Percentiles rank a stretch among this genome's conserved stretches.
Conservation (phyloP, 768 basidiomycete genomes). For the Lactarius quietus region DNA sequence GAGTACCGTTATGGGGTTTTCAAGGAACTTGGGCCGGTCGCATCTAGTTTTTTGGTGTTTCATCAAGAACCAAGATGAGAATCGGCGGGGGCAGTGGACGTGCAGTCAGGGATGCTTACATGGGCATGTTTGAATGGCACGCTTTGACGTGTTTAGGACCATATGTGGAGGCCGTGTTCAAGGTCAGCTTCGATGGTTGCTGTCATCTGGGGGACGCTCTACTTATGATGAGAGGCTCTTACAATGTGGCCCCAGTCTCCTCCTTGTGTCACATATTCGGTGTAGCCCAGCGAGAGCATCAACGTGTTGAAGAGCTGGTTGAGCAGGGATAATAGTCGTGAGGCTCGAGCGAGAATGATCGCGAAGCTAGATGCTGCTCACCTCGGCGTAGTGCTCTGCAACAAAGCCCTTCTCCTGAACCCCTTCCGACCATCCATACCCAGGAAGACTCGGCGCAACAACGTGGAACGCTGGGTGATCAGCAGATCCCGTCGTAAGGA, state of each 20-base stretch:
- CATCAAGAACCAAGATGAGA: not conserved
- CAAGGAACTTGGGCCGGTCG: slow-evolving; percentile 27
- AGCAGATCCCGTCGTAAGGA: slow-evolving; percentile 23
- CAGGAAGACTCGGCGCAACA: slow-evolving; percentile 30
- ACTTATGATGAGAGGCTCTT: not conserved
- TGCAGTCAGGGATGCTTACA: slow-evolving; percentile 23
- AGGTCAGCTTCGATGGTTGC: not conserved
- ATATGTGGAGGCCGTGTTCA: not conserved
- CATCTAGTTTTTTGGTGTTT: not conserved
- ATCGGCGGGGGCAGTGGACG: not conserved
- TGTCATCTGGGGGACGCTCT: not conserved
- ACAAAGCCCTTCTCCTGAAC: slow-evolving; percentile 29
- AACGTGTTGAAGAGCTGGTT: slow-evolving; percentile 1
- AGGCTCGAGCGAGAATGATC: not conserved
- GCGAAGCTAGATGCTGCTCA: not conserved
- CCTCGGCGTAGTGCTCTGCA: slow-evolving; percentile 28
- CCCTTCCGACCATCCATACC: slow-evolving; percentile 30
- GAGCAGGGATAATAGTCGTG: not conserved
- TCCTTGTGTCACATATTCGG: slow-evolving; percentile 10
- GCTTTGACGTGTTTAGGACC: slow-evolving; percentile 1
- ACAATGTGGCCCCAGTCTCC: slow-evolving; percentile 32
- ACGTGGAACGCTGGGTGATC: slow-evolving; percentile 30
- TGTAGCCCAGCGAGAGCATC: slow-evolving; percentile 9
- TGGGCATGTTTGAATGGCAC: slow-evolving; percentile 17
- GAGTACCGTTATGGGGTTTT: slow-evolving; percentile 32